Percentiles rank a stretch among this genome's conserved stretches.
Conservation (phyloP, 2,329 filamentous ascomycete species). For the Botrytis byssoidea region DNA sequence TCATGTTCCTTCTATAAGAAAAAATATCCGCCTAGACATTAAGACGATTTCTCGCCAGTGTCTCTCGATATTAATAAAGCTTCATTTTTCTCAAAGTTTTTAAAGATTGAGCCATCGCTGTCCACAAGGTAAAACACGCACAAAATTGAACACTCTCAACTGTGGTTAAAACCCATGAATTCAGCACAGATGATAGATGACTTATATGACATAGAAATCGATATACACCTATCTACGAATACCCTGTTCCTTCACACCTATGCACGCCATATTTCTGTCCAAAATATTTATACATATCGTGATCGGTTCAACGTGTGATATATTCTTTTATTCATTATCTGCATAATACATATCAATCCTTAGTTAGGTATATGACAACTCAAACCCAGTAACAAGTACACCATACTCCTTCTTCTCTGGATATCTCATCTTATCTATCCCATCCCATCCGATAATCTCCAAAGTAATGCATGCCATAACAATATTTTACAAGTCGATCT, state of each 20-base stretch:
- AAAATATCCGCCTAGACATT: neutral
- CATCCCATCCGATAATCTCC: neutral
- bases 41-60: neutral
- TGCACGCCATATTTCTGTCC: too few relatives aligned
- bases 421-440: neutral
- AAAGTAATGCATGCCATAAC: neutral
- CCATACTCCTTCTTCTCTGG: neutral
- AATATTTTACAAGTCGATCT: neutral
- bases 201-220: neutral
- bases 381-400: neutral
- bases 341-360: neutral
- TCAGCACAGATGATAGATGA: neutral
- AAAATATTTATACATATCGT: neutral
- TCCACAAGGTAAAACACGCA: too few relatives aligned
- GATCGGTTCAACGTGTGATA: neutral
- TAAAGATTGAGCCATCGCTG: neutral
- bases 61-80: neutral
- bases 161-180: neutral
- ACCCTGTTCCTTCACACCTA: too few relatives aligned
- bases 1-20: neutral
- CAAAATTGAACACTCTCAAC: neutral
- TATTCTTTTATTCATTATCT: neutral
- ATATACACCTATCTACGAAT: neutral
- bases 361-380: neutral
- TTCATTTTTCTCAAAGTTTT: neutral